Evolutionary conservation across 2,329 filamentous ascomycete genomes (phyloP), one percentile per base, ranked within the genome.

Genomic region (Sporothrix brunneoviolacea): DNA sequence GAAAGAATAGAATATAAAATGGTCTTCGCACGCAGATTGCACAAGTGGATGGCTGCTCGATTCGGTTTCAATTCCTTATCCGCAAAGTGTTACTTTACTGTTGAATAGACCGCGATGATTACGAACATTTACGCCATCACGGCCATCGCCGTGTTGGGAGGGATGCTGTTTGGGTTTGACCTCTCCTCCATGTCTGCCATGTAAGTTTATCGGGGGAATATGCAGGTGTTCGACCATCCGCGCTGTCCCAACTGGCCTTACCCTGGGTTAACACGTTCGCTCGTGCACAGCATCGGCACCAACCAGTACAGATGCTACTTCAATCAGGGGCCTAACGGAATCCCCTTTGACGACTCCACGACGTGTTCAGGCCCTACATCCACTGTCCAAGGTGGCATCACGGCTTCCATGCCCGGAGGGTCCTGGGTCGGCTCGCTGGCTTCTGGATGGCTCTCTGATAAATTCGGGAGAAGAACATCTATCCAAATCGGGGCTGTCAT

Each of bases 371-470:
- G 51, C 28, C 40, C 47, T 21, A 46, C 28, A 8, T 22, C 46
- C 15, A 37, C 46, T 30, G 46, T 41, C 24, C 78, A 80, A 62
- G 81, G 81, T 54, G 80, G 80, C 42, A 86, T 88, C 60, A 83
- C 80, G 0, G 83, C 84, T 19, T 71, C 82, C 43, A 88, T 88
- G 82, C 79, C 84, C 18, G 83, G 76, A 48, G 84, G 84, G 28
- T 87, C 83, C 0, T 86, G 81, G 69, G 64, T 83, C 21, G 84
- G 82, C 54, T 78, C 83, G 44, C 66, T 84, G 15, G 48, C 72
- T 40, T 83, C 80, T 40, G 80, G 80, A 37, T 73, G 72, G 58
- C 57, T 83, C 13, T 78, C 80, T 2, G 82, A 85, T 61, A 69
- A 59, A 2, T 62, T 80, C 12, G 68, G 58, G 54, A 72, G 60